A percentile compares a stretch with the other conserved stretches of the same genome.
Evolutionary conservation across 768 basidiomycete species (phyloP).

Genomic region (Lepiota subincarnata): DNA sequence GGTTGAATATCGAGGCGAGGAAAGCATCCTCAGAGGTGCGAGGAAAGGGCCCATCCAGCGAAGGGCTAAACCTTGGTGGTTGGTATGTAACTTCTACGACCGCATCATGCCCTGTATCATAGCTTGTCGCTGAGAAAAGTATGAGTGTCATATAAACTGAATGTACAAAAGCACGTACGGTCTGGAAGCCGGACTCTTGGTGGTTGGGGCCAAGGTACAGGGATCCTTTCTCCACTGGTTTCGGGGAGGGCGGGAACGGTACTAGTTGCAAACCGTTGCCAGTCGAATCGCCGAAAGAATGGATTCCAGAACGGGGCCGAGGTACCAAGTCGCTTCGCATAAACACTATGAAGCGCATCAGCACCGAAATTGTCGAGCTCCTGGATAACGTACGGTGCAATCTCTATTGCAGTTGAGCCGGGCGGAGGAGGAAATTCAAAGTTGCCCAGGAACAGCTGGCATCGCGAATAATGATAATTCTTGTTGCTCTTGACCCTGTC

Average conservation of each 20-base stretch:
- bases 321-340: slow-evolving; percentile 67
- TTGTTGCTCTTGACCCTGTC: slow-evolving; percentile 34
- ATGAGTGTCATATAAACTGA: neutral
- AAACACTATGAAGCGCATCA: slow-evolving; percentile 48
- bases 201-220: slow-evolving; percentile 69
- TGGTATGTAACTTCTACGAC: slow-evolving; percentile 70
- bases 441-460: slow-evolving; percentile 73
- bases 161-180: slow-evolving; percentile 29
- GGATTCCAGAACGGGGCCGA: slow-evolving; percentile 58
- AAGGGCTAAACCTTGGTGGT: slow-evolving; percentile 48
- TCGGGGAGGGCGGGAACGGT: slow-evolving; percentile 57
- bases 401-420: slow-evolving; percentile 30
- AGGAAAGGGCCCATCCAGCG: slow-evolving; percentile 32
- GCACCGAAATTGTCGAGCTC: neutral
- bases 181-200: slow-evolving; percentile 37
- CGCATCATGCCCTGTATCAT: slow-evolving; percentile 60
- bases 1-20: slow-evolving; percentile 55
- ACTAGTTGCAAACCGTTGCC: slow-evolving; percentile 67
- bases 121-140: slow-evolving; percentile 41
- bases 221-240: slow-evolving; percentile 34
- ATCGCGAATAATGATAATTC: slow-evolving; percentile 72
- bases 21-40: slow-evolving; percentile 50
- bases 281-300: slow-evolving; percentile 53
- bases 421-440: slow-evolving; percentile 51
- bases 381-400: slow-evolving; percentile 42